Evolutionary conservation across 768 basidiomycete species (phyloP), one percentile per base, ranked within the genome.

Genomic region (Amanita exitialis): DNA sequence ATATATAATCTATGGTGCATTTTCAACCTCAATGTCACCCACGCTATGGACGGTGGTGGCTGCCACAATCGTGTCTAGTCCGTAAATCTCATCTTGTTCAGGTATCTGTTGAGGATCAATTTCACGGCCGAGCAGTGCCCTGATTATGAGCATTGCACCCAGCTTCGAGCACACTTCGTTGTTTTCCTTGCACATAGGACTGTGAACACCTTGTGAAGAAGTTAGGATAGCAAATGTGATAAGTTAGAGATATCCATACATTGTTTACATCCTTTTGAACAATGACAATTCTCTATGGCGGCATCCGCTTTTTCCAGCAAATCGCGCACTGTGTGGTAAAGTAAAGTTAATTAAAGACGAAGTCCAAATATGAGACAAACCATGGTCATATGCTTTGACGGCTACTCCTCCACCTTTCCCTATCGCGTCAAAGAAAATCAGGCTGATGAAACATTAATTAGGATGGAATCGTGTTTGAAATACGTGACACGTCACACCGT

Each of bases 351-450:
- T 47, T 18, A 28, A 49, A 15, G 47, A 34, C 5, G n/a, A 51
- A 15, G 34, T 12, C 15, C 6, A 32, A 8, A 13, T 36, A 47
- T n/a, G 39, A 25, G 4, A 56, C 71, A 25, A 58, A 86, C 89
- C 77, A 57, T 88, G 80, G 58, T 93, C 92, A 59, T 92, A 92
- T 2, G 86, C 89, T 59, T 83, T 89, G 2, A 80, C 77, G 27
- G 86, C 78, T 5, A 86, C 71, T 0, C 87, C 85, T 15, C 85
- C 83, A n/a, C 73, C 75, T 57, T 77, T 80, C 1, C 83, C 86
- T 7, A 78, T 68, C 16, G 72, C 63, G 54, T 93, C 91, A 57
- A 88, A 92, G 58, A 94, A 86, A 35, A 93, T 82, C 18, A 95
- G 66, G 55, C 90, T 90, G 53, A 9, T 20, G 18, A 10, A 4